Base-by-base conservation (phyloP, 805 yeast genomes). In the Pichia scutulata region DNA sequence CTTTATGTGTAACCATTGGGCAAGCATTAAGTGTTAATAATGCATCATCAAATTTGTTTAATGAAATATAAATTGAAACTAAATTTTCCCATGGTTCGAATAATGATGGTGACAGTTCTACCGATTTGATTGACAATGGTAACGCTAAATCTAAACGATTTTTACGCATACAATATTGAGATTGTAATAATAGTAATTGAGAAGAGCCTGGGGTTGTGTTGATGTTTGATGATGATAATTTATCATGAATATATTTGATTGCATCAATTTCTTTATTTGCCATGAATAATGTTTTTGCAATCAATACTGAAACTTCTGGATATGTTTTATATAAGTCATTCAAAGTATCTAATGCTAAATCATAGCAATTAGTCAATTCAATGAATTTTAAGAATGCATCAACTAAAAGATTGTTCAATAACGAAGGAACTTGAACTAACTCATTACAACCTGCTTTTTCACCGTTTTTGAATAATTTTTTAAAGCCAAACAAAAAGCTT, bases 1-100 rank as follows among this genome's bases (percentile, higher is more conserved):
- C 93, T 60, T 80, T 82, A 59, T 81, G 80, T 12, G 85, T 78
- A 48, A 82, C 82, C 89, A 86, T 84, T 23, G 95, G 95, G 60
- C 90, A 84, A 16, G 92, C 81, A 59, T 86, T 86, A 56, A 86
- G 71, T 1, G 89, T 78, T 50, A 85, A 67, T 48, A 86, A 70
- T 1, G 93, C 86, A 57, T 83, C 77, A 61, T 85, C 90, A 62
- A 80, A 78, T 64, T 84, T 83, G 25, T 80, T 81, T 47, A 78
- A 62, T 43, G 75, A 74, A 39, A 85, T 78, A 63, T 86, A 85
- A 1, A 80, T 76, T 57, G 75, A 74, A 9, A 85, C 86, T 51
- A 86, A 65, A 51, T 78, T 67, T 4, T 83, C 75, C 95, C 95
- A 86, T 2, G 89, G 78, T 56, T 73, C 76, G 64, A 85, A 86